Evolutionary conservation across 73 alveolate species (phyloP).

Genomic region (Blepharisma stoltei): DNA sequence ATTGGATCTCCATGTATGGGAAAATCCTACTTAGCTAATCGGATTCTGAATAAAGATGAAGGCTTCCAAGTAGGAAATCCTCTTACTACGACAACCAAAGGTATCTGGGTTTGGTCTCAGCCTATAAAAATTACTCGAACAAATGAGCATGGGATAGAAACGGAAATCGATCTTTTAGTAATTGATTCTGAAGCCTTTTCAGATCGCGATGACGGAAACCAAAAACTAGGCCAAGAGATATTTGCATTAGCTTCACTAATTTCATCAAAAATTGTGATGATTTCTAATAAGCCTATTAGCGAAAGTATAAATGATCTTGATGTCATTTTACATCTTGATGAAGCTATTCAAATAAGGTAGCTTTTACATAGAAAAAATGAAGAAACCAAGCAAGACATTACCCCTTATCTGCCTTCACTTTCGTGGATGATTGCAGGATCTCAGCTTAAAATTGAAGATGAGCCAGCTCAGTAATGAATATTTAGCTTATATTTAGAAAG

Average conservation of each 20-base stretch:
- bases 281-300: background rate
- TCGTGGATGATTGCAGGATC: background rate
- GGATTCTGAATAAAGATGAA: background rate
- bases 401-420: background rate
- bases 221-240: background rate
- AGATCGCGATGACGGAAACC: background rate
- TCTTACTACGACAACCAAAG: background rate
- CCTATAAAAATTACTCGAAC: background rate
- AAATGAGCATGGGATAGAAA: background rate
- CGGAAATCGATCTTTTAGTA: background rate
- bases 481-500: background rate
- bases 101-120: constrained; percentile 18
- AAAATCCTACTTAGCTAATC: background rate
- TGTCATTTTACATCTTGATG: background rate
- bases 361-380: background rate
- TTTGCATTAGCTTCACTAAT: background rate
- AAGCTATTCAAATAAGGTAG: background rate
- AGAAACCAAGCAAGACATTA: background rate
- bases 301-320: background rate
- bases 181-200: background rate
- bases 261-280: background rate
- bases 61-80: background rate
- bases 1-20: background rate
- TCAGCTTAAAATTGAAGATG: background rate
- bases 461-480: background rate